Conservation (phyloP, 805 yeast genomes). For the Candida schatavii region DNA sequence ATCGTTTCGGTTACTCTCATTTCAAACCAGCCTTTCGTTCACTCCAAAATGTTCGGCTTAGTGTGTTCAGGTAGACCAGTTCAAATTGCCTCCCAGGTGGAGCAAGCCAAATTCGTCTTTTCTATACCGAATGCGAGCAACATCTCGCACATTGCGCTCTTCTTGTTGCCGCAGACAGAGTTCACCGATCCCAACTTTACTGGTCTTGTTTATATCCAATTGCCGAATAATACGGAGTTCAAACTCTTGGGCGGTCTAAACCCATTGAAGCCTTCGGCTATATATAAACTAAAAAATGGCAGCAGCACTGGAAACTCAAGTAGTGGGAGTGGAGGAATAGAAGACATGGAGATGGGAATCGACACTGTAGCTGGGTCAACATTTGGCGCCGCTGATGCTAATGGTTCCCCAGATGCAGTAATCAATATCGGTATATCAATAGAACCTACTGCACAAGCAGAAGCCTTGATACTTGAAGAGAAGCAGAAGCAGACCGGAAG, state of each 20-base stretch:
- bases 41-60: constrained; percentile 66
- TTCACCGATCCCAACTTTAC: constrained; percentile 62
- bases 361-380: constrained; percentile 29
- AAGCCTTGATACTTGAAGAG: constrained; percentile 48
- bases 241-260: constrained; percentile 64
- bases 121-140: constrained; percentile 60
- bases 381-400: constrained; percentile 29
- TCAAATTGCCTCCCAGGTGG: constrained; percentile 62
- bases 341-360: constrained; percentile 38
- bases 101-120: constrained; percentile 62
- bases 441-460: constrained; percentile 72
- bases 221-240: constrained; percentile 62
- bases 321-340: constrained; percentile 20
- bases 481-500: constrained; percentile 21
- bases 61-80: constrained; percentile 71
- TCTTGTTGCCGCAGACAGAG: constrained; percentile 77
- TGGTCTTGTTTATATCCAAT: constrained; percentile 86
- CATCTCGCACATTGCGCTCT: constrained; percentile 77
- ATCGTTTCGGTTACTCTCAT: too few relatives aligned
- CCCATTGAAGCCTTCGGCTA: constrained; percentile 80
- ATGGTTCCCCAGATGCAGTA: constrained; percentile 9
- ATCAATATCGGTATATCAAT: constrained; percentile 81
- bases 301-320: constrained; percentile 1
- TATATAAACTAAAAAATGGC: constrained; percentile 64
- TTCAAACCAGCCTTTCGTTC: too few relatives aligned